These are phyloP conservation scores for Backusella tuberculispora DNA, from an alignment of 192 early-diverging fungal species.

Conservation along the genomic window DNA sequence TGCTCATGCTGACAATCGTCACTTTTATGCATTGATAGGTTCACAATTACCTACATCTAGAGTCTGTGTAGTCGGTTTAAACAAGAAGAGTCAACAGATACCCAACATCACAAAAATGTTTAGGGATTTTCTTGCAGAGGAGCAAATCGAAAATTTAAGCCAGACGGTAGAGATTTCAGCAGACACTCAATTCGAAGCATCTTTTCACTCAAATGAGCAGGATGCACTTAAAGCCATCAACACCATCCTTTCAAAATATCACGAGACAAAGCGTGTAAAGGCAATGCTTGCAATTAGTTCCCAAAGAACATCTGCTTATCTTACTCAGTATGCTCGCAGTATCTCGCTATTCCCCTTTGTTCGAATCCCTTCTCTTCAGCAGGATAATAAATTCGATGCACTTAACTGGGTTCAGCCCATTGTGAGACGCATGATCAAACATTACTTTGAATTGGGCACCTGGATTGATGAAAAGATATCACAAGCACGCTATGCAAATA, in stretches of 20 bases:
- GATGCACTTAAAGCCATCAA: constrained; percentile 63
- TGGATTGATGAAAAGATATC: constrained; percentile 77
- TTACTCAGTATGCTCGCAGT: constrained; percentile 49
- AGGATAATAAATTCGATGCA: constrained; percentile 74
- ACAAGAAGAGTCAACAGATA: constrained; percentile 60
- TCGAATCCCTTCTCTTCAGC: constrained; percentile 67
- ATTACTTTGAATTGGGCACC: constrained; percentile 73
- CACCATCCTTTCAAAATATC: constrained; percentile 60
- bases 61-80: constrained; percentile 79
- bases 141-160: too few species aligned
- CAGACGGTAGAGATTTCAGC: constrained; percentile 55
- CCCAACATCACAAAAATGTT: constrained; percentile 77
- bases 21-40: constrained; percentile 75
- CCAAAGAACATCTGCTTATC: constrained; percentile 37
- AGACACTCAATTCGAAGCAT: constrained; percentile 53
- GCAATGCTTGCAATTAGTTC: constrained; percentile 80
- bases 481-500: constrained; percentile 78
- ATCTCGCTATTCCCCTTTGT: constrained; percentile 76
- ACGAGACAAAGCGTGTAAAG: constrained; percentile 63
- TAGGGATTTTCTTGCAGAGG: background rate
- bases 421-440: constrained; percentile 71
- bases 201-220: constrained; percentile 51
- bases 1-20: constrained; percentile 57
- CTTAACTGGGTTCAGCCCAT: constrained; percentile 85
- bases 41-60: constrained; percentile 56